A percentile compares a stretch with the other conserved stretches of the same genome.
Evolutionary conservation across 768 basidiomycete genomes (phyloP).

Genomic region (Podaxis mareebaensis): DNA sequence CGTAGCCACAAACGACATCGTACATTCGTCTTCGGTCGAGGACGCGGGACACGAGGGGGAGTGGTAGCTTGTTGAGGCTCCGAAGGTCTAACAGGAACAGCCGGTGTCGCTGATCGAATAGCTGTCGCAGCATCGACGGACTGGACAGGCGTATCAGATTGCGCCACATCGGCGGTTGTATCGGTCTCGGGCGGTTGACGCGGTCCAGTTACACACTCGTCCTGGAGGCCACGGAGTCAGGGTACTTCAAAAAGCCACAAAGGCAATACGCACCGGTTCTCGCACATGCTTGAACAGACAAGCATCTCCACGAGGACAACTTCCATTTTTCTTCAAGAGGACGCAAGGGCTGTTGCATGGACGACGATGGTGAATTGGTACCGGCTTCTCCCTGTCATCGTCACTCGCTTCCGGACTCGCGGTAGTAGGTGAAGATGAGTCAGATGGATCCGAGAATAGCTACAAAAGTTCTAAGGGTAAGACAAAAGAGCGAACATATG

Average conservation of each 20-base stretch:
- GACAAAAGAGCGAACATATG: background rate
- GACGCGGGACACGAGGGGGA: background rate
- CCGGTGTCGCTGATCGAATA: background rate
- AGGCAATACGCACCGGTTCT: background rate
- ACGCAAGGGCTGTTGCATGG: background rate
- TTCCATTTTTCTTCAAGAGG: constrained; percentile 7
- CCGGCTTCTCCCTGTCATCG: background rate
- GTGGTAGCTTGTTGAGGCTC: background rate
- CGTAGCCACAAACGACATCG: constrained; percentile 30
- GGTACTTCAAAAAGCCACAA: background rate
- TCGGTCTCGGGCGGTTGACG: background rate
- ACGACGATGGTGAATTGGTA: background rate
- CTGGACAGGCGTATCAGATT: background rate
- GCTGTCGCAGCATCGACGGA: background rate
- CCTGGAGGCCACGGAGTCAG: background rate
- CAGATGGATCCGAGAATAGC: constrained; percentile 8
- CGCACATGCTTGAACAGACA: constrained; percentile 11
- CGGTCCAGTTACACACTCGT: background rate
- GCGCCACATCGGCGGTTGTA: background rate
- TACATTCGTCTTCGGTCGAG: constrained; percentile 21
- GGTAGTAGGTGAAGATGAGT: constrained; percentile 5
- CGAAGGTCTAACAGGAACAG: background rate
- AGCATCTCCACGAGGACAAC: background rate
- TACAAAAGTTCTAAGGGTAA: background rate
- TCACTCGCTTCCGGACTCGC: constrained; percentile 6